phyloP scores from a whole-genome alignment of 2,329 filamentous ascomycete species.

The Xylariaceae sp. region DNA sequence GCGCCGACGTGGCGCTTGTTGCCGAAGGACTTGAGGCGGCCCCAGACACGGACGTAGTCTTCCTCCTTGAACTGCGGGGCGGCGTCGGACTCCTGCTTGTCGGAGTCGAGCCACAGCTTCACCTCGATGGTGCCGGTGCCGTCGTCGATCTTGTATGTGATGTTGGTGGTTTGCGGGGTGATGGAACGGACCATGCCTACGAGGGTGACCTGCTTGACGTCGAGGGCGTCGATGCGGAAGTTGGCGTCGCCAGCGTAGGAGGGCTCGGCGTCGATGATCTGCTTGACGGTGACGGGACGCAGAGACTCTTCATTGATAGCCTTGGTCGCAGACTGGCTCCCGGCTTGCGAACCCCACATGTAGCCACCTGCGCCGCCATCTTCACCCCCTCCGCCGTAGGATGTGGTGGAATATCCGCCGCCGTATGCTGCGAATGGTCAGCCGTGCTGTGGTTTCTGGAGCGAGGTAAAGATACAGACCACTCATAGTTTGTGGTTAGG shows the following conservation, averaged over 20 bases:
- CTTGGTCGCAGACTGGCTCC: constrained; percentile 44
- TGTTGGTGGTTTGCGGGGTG: constrained; percentile 81
- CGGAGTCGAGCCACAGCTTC: constrained; percentile 76
- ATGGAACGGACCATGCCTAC: constrained; percentile 88
- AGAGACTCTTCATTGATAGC: constrained; percentile 77
- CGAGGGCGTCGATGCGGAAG: constrained; percentile 76
- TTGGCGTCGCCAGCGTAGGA: constrained; percentile 62
- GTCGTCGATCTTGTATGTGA: constrained; percentile 91
- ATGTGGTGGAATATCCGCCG: constrained; percentile 41
- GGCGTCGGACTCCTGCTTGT: constrained; percentile 44
- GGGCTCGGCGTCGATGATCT: constrained; percentile 77
- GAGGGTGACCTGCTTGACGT: constrained; percentile 74
- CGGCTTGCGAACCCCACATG: constrained; percentile 56
- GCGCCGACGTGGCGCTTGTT: constrained; percentile 79
- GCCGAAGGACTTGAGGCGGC: constrained; percentile 77
- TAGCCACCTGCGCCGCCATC: constrained; percentile 58
- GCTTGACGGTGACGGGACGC: constrained; percentile 92
- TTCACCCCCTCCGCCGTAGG: constrained; percentile 53
- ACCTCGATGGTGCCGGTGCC: constrained; percentile 90
- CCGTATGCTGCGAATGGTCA: constrained; percentile 41
- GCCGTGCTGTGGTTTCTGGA: too few relatives aligned
- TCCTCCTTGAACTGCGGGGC: constrained; percentile 62
- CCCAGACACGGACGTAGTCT: constrained; percentile 80
- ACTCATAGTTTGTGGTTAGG: constrained; percentile 10
- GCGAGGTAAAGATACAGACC: constrained; percentile 6